phyloP scores from a whole-genome alignment of 108 stramenopile species.

The Schizochytrium sp. region DNA sequence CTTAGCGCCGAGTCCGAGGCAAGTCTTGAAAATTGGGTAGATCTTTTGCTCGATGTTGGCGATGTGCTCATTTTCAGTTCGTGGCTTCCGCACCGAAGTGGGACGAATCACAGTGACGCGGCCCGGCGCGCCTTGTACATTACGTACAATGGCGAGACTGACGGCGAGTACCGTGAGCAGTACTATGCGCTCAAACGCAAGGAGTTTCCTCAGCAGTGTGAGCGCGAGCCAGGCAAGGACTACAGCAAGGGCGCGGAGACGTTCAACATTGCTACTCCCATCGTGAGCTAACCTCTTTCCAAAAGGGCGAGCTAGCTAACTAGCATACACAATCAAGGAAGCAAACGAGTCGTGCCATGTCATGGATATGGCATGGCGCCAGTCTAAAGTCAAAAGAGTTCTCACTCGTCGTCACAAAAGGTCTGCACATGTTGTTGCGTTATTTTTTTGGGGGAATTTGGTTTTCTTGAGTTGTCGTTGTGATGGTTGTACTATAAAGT shows the following conservation, averaged over 20 bases:
- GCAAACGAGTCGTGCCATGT: no score
- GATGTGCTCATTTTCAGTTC: conserved; percentile 20
- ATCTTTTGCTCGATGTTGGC: not conserved
- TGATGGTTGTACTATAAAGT: no score
- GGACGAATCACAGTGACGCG: not conserved
- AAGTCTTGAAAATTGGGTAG: not conserved
- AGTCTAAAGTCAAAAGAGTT: no score
- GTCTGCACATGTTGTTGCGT: no score
- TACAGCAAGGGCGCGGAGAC: not conserved
- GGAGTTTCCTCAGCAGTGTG: not conserved
- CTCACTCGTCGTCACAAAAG: no score
- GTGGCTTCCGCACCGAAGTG: conserved; percentile 21
- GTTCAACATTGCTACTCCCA: conserved; percentile 17
- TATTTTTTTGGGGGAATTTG: no score
- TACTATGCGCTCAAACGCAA: conserved; percentile 23
- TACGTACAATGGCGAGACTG: conserved; percentile 22
- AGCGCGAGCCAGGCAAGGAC: not conserved
- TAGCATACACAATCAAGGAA: no score
- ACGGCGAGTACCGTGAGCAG: conserved; percentile 21
- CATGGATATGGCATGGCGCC: no score
- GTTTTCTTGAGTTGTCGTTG: no score
- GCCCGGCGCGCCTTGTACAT: conserved; percentile 17
- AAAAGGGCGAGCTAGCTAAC: not conserved
- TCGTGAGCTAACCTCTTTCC: not conserved
- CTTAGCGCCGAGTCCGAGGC: conserved; percentile 19